Conservation (phyloP, 208 protist species). For the Novymonas esmeraldas region DNA sequence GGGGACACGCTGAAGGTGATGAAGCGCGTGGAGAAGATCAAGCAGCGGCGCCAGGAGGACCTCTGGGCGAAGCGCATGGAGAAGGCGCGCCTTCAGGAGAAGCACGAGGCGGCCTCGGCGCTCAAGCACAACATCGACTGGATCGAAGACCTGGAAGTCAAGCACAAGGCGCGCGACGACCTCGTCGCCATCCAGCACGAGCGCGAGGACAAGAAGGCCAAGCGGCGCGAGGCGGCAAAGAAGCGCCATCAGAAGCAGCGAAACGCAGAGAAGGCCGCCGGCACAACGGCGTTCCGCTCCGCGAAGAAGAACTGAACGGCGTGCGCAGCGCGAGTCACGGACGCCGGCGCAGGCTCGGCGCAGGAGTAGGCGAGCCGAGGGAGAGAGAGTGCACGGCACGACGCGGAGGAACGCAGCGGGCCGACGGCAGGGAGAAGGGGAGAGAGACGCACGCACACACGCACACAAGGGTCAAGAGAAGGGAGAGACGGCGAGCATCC, state of each 20-base stretch:
- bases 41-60: constrained; percentile 90
- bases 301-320: constrained; percentile 48
- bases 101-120: constrained; percentile 79
- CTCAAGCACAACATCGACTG: constrained; percentile 95
- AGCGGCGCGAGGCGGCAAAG: constrained; percentile 75
- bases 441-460: neutral
- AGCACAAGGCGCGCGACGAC: constrained; percentile 84
- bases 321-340: neutral
- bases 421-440: neutral
- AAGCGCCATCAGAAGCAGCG: constrained; percentile 71
- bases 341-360: too few species aligned
- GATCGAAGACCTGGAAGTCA: constrained; percentile 87
- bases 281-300: constrained; percentile 45
- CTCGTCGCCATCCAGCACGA: constrained; percentile 76
- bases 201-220: constrained; percentile 71
- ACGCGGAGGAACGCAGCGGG: neutral
- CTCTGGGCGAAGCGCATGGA: constrained; percentile 95
- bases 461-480: neutral
- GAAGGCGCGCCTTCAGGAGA: constrained; percentile 68
- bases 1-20: constrained; percentile 96
- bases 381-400: neutral
- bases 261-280: constrained; percentile 63
- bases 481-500: too few species aligned
- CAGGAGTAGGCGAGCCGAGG: too few species aligned
- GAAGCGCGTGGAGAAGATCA: constrained; percentile 97